Percentiles rank a stretch among this genome's conserved stretches.
phyloP scores from a whole-genome alignment of 257 asterid species.

The Echium plantagineum region DNA sequence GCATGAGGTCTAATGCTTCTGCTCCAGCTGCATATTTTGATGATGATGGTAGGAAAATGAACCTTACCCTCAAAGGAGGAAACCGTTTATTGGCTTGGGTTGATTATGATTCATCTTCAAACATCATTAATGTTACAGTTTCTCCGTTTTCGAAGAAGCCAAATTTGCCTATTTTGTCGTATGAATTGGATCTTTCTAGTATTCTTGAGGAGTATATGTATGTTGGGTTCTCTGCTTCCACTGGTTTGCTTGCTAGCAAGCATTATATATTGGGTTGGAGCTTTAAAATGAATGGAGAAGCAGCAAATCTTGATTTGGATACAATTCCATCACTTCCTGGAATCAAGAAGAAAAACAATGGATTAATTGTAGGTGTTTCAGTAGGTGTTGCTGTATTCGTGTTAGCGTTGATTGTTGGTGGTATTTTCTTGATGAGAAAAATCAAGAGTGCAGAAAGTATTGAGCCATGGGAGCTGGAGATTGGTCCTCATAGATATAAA shows the following conservation, averaged over 20 bases:
- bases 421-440: constrained; percentile 14
- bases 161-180: constrained; percentile 31
- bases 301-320: constrained; percentile 26
- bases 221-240: constrained; percentile 70
- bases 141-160: constrained; percentile 39
- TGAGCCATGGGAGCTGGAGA: constrained; percentile 69
- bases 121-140: constrained; percentile 31
- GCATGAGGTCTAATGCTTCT: constrained; percentile 35
- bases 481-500: constrained; percentile 57
- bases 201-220: constrained; percentile 37
- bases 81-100: constrained; percentile 46
- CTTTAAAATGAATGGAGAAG: constrained; percentile 41
- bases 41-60: constrained; percentile 15
- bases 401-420: constrained; percentile 12
- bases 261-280: constrained; percentile 83
- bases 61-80: constrained; percentile 42
- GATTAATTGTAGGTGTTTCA: constrained; percentile 16
- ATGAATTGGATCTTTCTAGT: constrained; percentile 32
- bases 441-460: constrained; percentile 41
- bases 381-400: constrained; percentile 7
- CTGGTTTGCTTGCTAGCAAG: constrained; percentile 49
- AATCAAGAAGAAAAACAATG: constrained; percentile 17
- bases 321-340: constrained; percentile 32
- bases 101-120: constrained; percentile 38
- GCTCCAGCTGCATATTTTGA: constrained; percentile 35